phyloP scores from a whole-genome alignment of 495 filamentous ascomycete genomes.

The Massariosphaeria phaeospora region DNA sequence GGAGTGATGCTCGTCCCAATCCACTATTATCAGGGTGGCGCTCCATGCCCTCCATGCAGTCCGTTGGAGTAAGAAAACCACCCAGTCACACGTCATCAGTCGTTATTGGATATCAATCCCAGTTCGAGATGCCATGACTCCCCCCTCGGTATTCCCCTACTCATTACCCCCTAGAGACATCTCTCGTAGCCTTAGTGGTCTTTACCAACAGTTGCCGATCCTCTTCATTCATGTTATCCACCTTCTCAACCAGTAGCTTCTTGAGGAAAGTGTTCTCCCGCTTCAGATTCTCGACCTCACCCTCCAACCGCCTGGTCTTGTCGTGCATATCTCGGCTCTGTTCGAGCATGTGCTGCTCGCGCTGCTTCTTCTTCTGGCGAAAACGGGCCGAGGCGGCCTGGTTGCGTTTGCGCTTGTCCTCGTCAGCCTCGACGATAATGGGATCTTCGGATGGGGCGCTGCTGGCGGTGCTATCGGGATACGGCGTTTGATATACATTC shows the following conservation, averaged over 20 bases:
- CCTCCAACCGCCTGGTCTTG: slow-evolving; percentile 20
- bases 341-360: slow-evolving; percentile 28
- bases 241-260: slow-evolving; percentile 26
- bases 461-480: slow-evolving; percentile 11
- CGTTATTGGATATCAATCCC: neutral
- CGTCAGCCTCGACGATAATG: slow-evolving; percentile 11
- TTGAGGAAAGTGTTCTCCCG: slow-evolving; percentile 25
- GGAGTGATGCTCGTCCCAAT: no score
- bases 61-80: no score
- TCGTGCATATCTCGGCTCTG: slow-evolving; percentile 15
- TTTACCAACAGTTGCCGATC: slow-evolving; percentile 15
- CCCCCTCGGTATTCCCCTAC: neutral
- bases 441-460: slow-evolving; percentile 24
- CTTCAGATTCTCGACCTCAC: slow-evolving; percentile 19
- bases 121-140: neutral
- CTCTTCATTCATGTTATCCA: slow-evolving; percentile 26
- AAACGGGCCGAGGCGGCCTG: slow-evolving; percentile 26
- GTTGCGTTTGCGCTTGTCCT: slow-evolving; percentile 28
- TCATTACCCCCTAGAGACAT: neutral
- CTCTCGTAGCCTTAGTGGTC: neutral
- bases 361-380: slow-evolving; percentile 29
- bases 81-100: neutral
- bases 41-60: no score
- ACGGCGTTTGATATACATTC: slow-evolving; percentile 7
- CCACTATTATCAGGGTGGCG: no score